Evolutionary conservation across 2,329 filamentous ascomycete genomes (phyloP).

Genomic region (Pseudogymnoascus sp.): DNA sequence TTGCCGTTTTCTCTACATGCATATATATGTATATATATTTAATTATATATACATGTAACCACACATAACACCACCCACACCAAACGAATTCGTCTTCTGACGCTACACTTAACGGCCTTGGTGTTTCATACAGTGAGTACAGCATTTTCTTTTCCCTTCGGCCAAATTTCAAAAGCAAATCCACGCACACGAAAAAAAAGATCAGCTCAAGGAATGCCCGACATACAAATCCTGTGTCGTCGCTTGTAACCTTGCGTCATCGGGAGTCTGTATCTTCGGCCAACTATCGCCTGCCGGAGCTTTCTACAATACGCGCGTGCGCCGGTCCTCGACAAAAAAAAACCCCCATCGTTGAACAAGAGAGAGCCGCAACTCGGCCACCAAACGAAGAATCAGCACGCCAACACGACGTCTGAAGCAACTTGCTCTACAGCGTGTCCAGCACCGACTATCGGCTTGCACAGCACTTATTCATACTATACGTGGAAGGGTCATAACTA

Average conservation of each 20-base stretch:
- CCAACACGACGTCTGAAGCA: neutral
- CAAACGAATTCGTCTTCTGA: neutral
- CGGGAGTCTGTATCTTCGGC: neutral
- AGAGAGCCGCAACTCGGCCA: neutral
- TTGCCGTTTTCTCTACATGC: neutral
- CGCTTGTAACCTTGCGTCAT: neutral
- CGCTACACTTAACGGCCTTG: neutral
- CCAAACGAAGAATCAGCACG: neutral
- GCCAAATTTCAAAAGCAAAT: neutral
- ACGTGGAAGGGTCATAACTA: neutral
- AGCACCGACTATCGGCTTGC: neutral
- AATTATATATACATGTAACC: slow-evolving; percentile 7
- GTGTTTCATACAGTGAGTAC: slow-evolving; percentile 4
- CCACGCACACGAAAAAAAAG: neutral
- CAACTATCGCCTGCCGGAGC: neutral
- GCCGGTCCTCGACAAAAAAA: neutral
- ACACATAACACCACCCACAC: neutral
- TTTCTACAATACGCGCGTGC: neutral
- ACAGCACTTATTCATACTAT: neutral
- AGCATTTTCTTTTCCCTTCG: neutral
- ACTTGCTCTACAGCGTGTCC: neutral
- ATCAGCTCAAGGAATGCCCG: neutral
- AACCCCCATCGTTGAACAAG: neutral
- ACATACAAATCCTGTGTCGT: neutral
- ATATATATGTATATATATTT: slow-evolving; percentile 8